Base-by-base conservation (phyloP, 148 eudicot species). In the Nyssa sinensis region DNA sequence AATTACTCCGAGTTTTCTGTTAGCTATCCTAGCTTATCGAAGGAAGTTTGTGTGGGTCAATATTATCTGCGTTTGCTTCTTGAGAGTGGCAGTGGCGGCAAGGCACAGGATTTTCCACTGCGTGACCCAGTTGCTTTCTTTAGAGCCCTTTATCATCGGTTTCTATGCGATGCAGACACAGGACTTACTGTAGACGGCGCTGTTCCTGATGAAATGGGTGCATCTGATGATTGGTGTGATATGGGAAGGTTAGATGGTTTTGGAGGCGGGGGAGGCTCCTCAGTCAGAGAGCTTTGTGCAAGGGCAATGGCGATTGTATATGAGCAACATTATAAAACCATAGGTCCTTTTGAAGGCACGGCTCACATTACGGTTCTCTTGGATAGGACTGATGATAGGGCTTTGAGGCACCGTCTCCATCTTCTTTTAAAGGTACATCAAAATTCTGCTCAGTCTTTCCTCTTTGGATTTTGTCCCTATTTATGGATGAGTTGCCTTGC, bases 221-320 rank as follows among this genome's bases (percentile, higher is more conserved):
- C 93, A 31, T 89, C 98, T 77, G 98, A 95, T 85, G 98, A 95
- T 89, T 95, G 98, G 98, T 95, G 98, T 89, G 98, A 95, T 77
- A 89, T 95, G 98, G 97, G 92, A 70, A 86, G 98, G 80, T 76
- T 95, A 82, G 98, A 95, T 90, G 98, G 98, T 78, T 95, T 95
- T 89, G 98, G 98, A 37, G 98, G 98, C 64, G 98, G 97, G 51
- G 98, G 97, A 3, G 97, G 97, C 27, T 89, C 84, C 68, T 95
- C 96, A 37, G 98, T 95, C 13, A 85, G 98, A 71, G 98, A 95
- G 82, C 89, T 95, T 72, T 92, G 98, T 84, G 98, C 98, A 30
- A 89, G 98, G 79, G 98, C 98, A 67, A 92, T 95, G 98, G 89
- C 98, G 4, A 95, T 95, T 79, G 98, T 95, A 24, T 95, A 95